phyloP scores from a whole-genome alignment of 805 yeast species.

The Starmerella cellae region DNA sequence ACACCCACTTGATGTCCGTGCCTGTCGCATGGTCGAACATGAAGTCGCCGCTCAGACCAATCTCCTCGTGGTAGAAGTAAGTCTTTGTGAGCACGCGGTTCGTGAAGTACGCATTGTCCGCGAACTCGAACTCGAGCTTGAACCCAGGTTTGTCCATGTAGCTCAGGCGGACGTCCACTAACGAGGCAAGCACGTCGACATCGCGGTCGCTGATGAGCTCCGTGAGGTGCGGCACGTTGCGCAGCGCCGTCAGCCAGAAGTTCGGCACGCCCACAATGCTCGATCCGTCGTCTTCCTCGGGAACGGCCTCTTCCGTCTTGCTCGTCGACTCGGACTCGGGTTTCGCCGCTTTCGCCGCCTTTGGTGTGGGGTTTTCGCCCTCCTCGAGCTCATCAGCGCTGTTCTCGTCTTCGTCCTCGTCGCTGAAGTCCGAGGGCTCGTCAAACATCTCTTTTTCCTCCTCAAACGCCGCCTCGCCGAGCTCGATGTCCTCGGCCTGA shows the following conservation, averaged over 20 bases:
- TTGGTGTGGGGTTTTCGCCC: slow-evolving; percentile 26
- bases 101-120: slow-evolving; percentile 59
- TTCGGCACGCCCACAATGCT: slow-evolving; percentile 69
- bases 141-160: slow-evolving; percentile 78
- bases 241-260: slow-evolving; percentile 93
- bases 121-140: slow-evolving; percentile 69
- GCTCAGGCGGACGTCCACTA: slow-evolving; percentile 61
- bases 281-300: slow-evolving; percentile 29
- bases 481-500: slow-evolving; percentile 57
- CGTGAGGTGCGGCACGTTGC: slow-evolving; percentile 65
- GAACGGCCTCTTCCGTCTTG: slow-evolving; percentile 31
- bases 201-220: slow-evolving; percentile 85
- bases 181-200: slow-evolving; percentile 58
- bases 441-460: slow-evolving; percentile 36
- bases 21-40: slow-evolving; percentile 97
- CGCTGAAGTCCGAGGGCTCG: slow-evolving; percentile 33
- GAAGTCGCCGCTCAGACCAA: slow-evolving; percentile 90
- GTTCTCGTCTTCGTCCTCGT: slow-evolving; percentile 28
- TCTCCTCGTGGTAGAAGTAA: slow-evolving; percentile 84
- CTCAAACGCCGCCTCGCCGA: slow-evolving; percentile 60
- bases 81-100: slow-evolving; percentile 66
- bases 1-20: slow-evolving; percentile 66
- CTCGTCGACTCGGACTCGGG: slow-evolving; percentile 37
- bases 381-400: slow-evolving; percentile 22
- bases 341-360: slow-evolving; percentile 20